Evolutionary conservation across 2,329 filamentous ascomycete genomes (phyloP), one percentile per base, ranked within the genome.

Genomic region (Ramichloridium luteum): DNA sequence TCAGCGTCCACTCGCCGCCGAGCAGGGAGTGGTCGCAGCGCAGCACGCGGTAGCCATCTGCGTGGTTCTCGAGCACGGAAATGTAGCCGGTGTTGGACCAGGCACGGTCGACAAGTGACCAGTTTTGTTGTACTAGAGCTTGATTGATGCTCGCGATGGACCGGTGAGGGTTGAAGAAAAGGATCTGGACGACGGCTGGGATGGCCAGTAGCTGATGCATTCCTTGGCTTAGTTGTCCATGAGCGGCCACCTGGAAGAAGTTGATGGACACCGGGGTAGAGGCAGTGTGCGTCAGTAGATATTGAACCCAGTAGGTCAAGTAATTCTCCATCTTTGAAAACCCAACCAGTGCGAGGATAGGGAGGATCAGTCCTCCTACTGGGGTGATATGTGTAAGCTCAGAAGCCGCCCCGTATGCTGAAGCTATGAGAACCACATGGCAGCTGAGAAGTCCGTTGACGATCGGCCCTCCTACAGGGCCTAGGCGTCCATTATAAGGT

Each of bases 21-120:
- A 98, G 68, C 17, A 98, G 67, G 49, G 85, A 93, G 56, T 98
- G 90, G 49, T 96, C 90, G 54, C 85, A 94, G 38, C 90, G 74
- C 67, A 98, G 72, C 11, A 86, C 74, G 2, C 85, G 72, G 57
- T 82, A 94, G 1, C 76, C 71, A 23, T 73, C 65, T 4, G 76
- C 59, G 5, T 67, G 52, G 51, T 76, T 90, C 44, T 98, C 82
- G 15, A 94, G 54, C 1, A 98, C 82, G 0, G 88, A 93, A 26
- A 98, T 67, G 51, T 98, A 96, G 5, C 90, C 90, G 0, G 90
- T 96, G 29, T 80, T 58, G 0, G 85, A 93, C 56, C 96, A 90
- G 43, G 72, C 68, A 8, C 90, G 76, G 28, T 85, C 86, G 27
- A 96, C 54, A 2, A 96, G 59, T 1, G 72, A 70, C 69, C 78